Evolutionary conservation across 2,329 filamentous ascomycete genomes (phyloP).

Genomic region (Xylariaceae sp.): DNA sequence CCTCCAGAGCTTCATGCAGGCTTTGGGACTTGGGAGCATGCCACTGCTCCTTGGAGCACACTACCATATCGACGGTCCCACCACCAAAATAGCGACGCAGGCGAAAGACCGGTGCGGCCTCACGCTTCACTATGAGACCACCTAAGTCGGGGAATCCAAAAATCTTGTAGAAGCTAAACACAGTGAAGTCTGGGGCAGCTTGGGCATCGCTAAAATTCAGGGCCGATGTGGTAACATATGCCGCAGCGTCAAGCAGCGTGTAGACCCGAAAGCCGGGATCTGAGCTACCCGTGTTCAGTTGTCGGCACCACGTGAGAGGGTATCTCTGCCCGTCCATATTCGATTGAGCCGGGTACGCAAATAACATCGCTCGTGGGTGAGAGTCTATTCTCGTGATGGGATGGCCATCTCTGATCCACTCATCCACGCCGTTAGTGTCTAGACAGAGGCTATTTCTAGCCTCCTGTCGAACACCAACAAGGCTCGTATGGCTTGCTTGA

Average conservation of each 20-base stretch:
- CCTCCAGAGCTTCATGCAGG: conserved; percentile 78
- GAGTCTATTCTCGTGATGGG: conserved; percentile 28
- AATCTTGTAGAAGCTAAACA: conserved; percentile 93
- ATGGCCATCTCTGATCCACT: conserved; percentile 51
- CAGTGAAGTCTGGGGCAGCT: conserved; percentile 73
- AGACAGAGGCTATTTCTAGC: conserved; percentile 63
- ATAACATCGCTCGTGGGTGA: conserved; percentile 38
- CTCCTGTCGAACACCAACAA: conserved; percentile 74
- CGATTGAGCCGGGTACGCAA: conserved; percentile 86
- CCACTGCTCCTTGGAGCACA: conserved; percentile 72
- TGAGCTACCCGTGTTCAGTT: conserved; percentile 36
- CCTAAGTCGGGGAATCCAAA: conserved; percentile 94
- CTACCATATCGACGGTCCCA: conserved; percentile 87
- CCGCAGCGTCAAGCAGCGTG: conserved; percentile 78
- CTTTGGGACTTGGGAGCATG: conserved; percentile 67
- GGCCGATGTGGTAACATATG: conserved; percentile 68
- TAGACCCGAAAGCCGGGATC: conserved; percentile 40
- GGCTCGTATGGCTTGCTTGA: conserved; percentile 75
- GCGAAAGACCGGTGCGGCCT: conserved; percentile 57
- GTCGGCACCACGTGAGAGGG: conserved; percentile 61
- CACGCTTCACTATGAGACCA: conserved; percentile 73
- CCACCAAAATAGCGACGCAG: conserved; percentile 82
- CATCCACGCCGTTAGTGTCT: conserved; percentile 54
- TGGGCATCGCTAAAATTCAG: conserved; percentile 61
- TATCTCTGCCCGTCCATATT: conserved; percentile 82